Conservation (phyloP, 2,329 filamentous ascomycete species). For the Geosmithia flava region DNA sequence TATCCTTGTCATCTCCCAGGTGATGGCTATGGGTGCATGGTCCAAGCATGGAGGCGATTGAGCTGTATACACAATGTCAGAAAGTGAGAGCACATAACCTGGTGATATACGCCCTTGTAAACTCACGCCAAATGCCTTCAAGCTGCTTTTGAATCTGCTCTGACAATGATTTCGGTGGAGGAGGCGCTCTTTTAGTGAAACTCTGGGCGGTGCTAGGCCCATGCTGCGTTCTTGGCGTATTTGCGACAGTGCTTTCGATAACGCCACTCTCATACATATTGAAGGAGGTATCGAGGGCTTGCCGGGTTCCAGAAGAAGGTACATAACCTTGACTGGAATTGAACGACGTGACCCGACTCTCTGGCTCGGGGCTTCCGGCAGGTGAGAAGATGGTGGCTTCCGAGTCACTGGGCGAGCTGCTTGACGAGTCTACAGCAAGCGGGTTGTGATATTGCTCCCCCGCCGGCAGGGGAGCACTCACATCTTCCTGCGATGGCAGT, state of each 20-base stretch:
- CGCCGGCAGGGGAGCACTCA: background rate
- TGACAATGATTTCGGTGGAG: background rate
- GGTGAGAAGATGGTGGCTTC: conserved; percentile 20
- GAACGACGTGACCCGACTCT: conserved; percentile 18
- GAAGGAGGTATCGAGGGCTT: conserved; percentile 6
- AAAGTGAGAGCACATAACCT: background rate
- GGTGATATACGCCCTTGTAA: background rate
- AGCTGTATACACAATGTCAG: background rate
- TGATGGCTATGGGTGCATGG: conserved; percentile 31
- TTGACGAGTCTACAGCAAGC: background rate
- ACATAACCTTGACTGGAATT: conserved; percentile 3
- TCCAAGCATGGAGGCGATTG: conserved; percentile 16
- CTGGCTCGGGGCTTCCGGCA: conserved; percentile 4
- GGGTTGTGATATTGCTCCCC: background rate
- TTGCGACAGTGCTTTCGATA: too few relatives aligned
- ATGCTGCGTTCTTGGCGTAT: too few relatives aligned
- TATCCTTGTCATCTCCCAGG: conserved; percentile 40
- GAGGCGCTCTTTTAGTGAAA: too few relatives aligned
- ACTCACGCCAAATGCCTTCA: conserved; percentile 25
- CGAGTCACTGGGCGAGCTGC: conserved; percentile 18
- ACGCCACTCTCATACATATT: background rate
- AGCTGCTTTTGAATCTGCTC: background rate
- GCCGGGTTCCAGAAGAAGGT: conserved; percentile 2
- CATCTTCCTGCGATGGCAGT: background rate
- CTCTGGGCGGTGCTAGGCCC: too few relatives aligned